Conservation (phyloP, 2,329 filamentous ascomycete genomes). For the Fusarium globosum region DNA sequence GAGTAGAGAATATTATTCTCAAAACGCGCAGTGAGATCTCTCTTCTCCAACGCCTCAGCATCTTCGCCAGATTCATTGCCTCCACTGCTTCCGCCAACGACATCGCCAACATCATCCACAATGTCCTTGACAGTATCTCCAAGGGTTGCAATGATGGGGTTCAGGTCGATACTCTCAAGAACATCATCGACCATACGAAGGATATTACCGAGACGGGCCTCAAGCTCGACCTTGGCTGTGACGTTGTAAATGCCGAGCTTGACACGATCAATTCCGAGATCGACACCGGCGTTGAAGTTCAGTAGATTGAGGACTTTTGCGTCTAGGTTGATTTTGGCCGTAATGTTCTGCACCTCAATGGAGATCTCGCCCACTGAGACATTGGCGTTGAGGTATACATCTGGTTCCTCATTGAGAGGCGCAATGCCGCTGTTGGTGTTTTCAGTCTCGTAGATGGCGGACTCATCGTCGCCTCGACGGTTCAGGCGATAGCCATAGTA, state of each 20-base stretch:
- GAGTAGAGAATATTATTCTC: conserved; percentile 30
- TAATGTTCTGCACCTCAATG: conserved; percentile 22
- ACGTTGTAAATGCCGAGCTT: conserved; percentile 31
- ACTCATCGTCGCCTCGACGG: conserved; percentile 22
- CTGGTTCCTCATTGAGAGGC: conserved; percentile 16
- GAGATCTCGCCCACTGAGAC: conserved; percentile 27
- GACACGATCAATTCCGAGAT: conserved; percentile 23
- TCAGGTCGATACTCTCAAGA: conserved; percentile 21
- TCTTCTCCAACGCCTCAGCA: not conserved
- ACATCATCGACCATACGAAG: conserved; percentile 31
- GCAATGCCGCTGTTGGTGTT: conserved; percentile 22
- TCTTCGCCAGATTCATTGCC: not conserved
- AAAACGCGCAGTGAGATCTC: conserved; percentile 20
- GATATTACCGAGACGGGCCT: conserved; percentile 20
- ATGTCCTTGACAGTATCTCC: conserved; percentile 16
- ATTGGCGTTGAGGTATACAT: conserved; percentile 24
- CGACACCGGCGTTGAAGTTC: conserved; percentile 28
- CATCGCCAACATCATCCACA: conserved; percentile 11
- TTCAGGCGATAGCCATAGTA: conserved; percentile 25
- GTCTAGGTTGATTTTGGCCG: conserved; percentile 27
- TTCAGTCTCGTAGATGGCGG: conserved; percentile 27
- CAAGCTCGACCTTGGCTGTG: conserved; percentile 27
- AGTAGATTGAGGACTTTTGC: conserved; percentile 27
- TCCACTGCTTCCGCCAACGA: not conserved
- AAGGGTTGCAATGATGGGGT: conserved; percentile 20